Percentiles rank a stretch among this genome's conserved stretches.
phyloP scores from a whole-genome alignment of 768 basidiomycete species.

The Termitomyces bulborhizus region DNA sequence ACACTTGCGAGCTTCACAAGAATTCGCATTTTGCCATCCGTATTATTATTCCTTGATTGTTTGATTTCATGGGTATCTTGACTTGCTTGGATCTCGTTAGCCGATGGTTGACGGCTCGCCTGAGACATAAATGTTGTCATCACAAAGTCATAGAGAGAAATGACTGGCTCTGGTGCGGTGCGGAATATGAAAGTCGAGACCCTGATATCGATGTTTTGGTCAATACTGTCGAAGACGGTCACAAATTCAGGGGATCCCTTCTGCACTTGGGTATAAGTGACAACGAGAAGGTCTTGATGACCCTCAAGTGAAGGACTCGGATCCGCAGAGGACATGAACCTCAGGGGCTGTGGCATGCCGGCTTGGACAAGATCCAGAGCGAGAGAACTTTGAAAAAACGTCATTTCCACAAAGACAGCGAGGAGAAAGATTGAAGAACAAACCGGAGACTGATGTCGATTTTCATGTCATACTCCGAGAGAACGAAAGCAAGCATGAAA shows the following conservation, averaged over 20 bases:
- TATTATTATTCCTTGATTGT: not conserved
- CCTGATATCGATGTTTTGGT: conserved; percentile 82
- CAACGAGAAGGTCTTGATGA: conserved; percentile 64
- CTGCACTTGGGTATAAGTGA: conserved; percentile 78
- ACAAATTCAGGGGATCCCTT: conserved; percentile 81
- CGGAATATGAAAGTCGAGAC: conserved; percentile 89
- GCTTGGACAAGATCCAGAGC: conserved; percentile 68
- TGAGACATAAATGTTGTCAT: conserved; percentile 78
- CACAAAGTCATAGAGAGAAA: conserved; percentile 92
- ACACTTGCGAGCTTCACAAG: conserved; percentile 80
- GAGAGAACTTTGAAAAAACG: conserved; percentile 46
- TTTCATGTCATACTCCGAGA: conserved; percentile 82
- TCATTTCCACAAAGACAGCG: conserved; percentile 7
- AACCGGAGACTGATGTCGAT: conserved; percentile 80
- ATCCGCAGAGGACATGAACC: conserved; percentile 60
- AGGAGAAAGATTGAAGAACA: conserved; percentile 7
- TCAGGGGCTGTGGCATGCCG: conserved; percentile 38
- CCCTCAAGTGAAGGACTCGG: conserved; percentile 24
- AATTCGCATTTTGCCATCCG: conserved; percentile 66
- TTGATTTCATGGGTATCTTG: not conserved
- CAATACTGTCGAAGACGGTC: conserved; percentile 73
- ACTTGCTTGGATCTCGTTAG: not conserved
- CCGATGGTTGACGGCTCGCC: not conserved
- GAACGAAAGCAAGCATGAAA: conserved; percentile 68
- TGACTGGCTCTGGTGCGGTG: conserved; percentile 84